These are phyloP conservation scores for Apiotrichum veenhuisii DNA, from an alignment of 1,284 basidiomycete genomes.

Conservation along the genomic window DNA sequence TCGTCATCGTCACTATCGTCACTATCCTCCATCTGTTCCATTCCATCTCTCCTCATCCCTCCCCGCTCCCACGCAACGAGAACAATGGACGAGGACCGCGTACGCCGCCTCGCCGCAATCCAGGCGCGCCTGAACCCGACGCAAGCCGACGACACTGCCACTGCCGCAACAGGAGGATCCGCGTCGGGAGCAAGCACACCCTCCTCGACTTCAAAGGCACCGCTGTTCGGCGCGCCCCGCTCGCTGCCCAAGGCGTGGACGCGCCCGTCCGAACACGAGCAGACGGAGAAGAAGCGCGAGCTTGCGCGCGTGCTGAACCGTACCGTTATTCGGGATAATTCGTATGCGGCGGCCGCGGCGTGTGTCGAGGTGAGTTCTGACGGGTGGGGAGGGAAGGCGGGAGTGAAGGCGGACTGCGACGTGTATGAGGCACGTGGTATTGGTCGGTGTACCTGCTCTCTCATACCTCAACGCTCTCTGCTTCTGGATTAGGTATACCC, in stretches of 20 bases:
- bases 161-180: background rate
- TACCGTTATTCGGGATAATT: conserved; percentile 41
- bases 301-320: conserved; percentile 38
- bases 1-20: too few species aligned
- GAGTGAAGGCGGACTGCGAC: background rate
- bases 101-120: conserved; percentile 29
- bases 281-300: conserved; percentile 27
- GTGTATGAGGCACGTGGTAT: background rate
- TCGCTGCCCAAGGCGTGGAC: conserved; percentile 15
- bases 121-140: conserved; percentile 31
- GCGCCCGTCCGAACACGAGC: conserved; percentile 16
- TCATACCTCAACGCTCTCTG: too few species aligned
- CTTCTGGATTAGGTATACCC: too few species aligned
- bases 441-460: too few species aligned
- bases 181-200: background rate
- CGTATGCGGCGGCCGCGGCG: conserved; percentile 32
- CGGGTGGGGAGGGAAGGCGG: background rate
- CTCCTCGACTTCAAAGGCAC: background rate
- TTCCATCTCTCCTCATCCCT: background rate
- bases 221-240: conserved; percentile 10
- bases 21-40: background rate
- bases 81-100: conserved; percentile 10
- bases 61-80: background rate
- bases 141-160: background rate
- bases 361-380: conserved; percentile 42